phyloP scores from a whole-genome alignment of 2,329 filamentous ascomycete species.

The Alternaria ventricosa region DNA sequence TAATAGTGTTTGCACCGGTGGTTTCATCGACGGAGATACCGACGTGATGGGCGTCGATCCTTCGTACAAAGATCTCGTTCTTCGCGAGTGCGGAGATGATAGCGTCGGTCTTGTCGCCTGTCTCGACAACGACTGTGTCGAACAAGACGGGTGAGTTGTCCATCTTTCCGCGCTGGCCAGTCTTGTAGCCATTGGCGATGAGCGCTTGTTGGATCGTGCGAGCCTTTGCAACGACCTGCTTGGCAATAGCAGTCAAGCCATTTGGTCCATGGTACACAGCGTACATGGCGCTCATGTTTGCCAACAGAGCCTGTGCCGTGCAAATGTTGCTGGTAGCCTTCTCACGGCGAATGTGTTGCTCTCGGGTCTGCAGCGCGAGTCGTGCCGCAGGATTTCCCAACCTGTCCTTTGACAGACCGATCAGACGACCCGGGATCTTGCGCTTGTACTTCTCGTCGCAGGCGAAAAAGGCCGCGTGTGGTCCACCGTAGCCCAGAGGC shows the following conservation, averaged over 20 bases:
- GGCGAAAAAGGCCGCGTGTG: slow-evolving; percentile 97
- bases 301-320: slow-evolving; percentile 89
- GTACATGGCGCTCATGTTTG: slow-evolving; percentile 96
- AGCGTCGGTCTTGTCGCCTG: slow-evolving; percentile 58
- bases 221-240: slow-evolving; percentile 75
- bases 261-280: slow-evolving; percentile 90
- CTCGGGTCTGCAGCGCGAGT: slow-evolving; percentile 86
- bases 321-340: slow-evolving; percentile 98
- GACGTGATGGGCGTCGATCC: slow-evolving; percentile 65
- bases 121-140: slow-evolving; percentile 76
- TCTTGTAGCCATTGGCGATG: slow-evolving; percentile 67
- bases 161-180: slow-evolving; percentile 63
- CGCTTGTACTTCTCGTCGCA: slow-evolving; percentile 90
- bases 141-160: slow-evolving; percentile 69
- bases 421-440: slow-evolving; percentile 88
- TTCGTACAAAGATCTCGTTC: slow-evolving; percentile 66
- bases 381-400: slow-evolving; percentile 81
- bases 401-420: slow-evolving; percentile 91
- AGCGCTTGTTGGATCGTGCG: slow-evolving; percentile 72
- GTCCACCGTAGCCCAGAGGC: slow-evolving; percentile 88
- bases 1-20: slow-evolving; percentile 62
- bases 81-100: slow-evolving; percentile 60
- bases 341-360: slow-evolving; percentile 94
- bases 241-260: slow-evolving; percentile 82
- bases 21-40: slow-evolving; percentile 83